A percentile compares a stretch with the other conserved stretches of the same genome.
These are phyloP conservation scores for Pluteus cervinus DNA, from an alignment of 768 basidiomycete genomes.

Conservation along the genomic window DNA sequence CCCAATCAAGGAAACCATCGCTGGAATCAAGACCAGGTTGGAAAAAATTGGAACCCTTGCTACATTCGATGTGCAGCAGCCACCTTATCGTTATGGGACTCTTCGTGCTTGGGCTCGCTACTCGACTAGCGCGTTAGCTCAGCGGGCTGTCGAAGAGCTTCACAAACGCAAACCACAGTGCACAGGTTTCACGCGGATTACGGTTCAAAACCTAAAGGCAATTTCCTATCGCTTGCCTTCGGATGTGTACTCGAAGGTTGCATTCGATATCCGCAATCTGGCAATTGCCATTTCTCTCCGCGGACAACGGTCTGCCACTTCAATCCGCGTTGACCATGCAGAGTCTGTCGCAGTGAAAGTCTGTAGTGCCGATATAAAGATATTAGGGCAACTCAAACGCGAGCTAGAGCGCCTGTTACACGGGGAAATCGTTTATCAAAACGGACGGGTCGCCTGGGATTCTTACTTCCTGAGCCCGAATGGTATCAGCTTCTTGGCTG, in stretches of 20 bases:
- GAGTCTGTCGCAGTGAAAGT: conserved; percentile 36
- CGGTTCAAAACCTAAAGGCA: conserved; percentile 48
- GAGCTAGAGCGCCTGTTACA: conserved; percentile 56
- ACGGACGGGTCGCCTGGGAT: conserved; percentile 59
- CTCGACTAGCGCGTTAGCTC: conserved; percentile 43
- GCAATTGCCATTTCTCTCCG: conserved; percentile 27
- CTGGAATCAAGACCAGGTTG: conserved; percentile 36
- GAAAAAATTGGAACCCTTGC: conserved; percentile 22
- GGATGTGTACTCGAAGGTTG: conserved; percentile 32
- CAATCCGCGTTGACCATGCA: conserved; percentile 14
- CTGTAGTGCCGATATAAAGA: conserved; percentile 40
- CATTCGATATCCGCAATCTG: conserved; percentile 40
- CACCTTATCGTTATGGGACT: conserved; percentile 44
- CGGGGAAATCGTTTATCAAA: conserved; percentile 51
- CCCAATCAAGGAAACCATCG: conserved; percentile 30
- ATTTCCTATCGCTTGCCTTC: conserved; percentile 38
- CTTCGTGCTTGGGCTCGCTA: conserved; percentile 55
- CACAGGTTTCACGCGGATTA: conserved; percentile 40
- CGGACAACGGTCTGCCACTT: conserved; percentile 17
- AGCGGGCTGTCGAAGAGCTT: conserved; percentile 39
- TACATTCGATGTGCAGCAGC: conserved; percentile 40
- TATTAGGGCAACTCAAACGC: conserved; percentile 50
- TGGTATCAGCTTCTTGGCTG: conserved; percentile 39
- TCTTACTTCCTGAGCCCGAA: conserved; percentile 42
- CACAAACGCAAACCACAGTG: conserved; percentile 39